These are phyloP conservation scores for Passalora sequoiae DNA, from an alignment of 2,329 filamentous ascomycete species.

Conservation along the genomic window DNA sequence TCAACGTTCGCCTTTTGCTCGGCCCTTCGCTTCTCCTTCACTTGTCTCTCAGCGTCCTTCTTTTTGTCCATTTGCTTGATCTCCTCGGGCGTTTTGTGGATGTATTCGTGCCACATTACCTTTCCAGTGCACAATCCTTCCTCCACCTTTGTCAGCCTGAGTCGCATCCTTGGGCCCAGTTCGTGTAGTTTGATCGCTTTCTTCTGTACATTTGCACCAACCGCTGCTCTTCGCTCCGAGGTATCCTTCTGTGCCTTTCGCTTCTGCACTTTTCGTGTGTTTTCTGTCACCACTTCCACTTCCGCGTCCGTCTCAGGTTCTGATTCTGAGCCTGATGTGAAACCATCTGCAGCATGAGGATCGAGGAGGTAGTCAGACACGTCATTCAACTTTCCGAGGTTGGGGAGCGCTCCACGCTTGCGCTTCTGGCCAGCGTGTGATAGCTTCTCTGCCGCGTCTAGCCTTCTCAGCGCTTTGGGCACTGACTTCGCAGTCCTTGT, in stretches of 20 bases:
- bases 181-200: slow-evolving; percentile 88
- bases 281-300: slow-evolving; percentile 67
- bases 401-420: slow-evolving; percentile 59
- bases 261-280: slow-evolving; percentile 59
- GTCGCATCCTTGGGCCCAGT: slow-evolving; percentile 80
- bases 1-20: slow-evolving; percentile 88
- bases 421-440: slow-evolving; percentile 48
- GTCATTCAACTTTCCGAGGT: slow-evolving; percentile 84
- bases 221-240: slow-evolving; percentile 35
- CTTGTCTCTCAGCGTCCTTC: slow-evolving; percentile 71
- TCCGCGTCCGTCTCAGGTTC: slow-evolving; percentile 93
- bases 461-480: slow-evolving; percentile 73
- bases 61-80: slow-evolving; percentile 71
- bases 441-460: slow-evolving; percentile 81
- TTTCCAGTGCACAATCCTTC: slow-evolving; percentile 86
- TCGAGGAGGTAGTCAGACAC: slow-evolving; percentile 93
- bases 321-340: slow-evolving; percentile 87
- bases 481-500: slow-evolving; percentile 74
- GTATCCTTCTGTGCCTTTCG: slow-evolving; percentile 41
- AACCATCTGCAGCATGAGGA: slow-evolving; percentile 67
- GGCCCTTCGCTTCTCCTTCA: slow-evolving; percentile 76
- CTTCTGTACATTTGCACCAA: slow-evolving; percentile 60
- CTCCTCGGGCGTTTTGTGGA: slow-evolving; percentile 77
- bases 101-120: slow-evolving; percentile 95
- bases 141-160: slow-evolving; percentile 91